Base-by-base conservation (phyloP, 73 alveolate species). In the Paramecium caudatum region DNA sequence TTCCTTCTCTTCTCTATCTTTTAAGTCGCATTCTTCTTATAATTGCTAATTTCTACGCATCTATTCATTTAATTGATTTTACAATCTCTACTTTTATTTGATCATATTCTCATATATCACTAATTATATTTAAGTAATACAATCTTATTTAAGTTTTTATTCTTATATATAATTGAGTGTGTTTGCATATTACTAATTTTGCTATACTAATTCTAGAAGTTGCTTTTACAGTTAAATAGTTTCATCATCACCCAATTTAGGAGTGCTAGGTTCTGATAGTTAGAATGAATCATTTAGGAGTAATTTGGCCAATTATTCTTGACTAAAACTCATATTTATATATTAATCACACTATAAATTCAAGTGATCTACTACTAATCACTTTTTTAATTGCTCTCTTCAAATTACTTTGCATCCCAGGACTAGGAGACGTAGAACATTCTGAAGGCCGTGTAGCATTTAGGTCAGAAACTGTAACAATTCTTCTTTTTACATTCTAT, bases 351-450 rank as follows among this genome's bases (percentile, higher is more conserved):
- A 7, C 9, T 23, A 9, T 27, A 12, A 27, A 55, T 23, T 21
- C 30, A 4, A 23, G 23, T 27, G 30, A 10, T 55, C 80, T 55
- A 55, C 80, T 55, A 6, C 80, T 55, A 55, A 17, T 27, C 10
- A 21, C 80, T 34, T 37, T 34, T 68, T 34, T 68, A 68, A 32
- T 17, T 12, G 47, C 84, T 13, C 47, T 32, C 12, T 32, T 68
- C 4, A 34, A 12, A 25, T 68, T 17, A 3, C 30, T 43, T 49
- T 34, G 17, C 84, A 68, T 68, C 4, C 62, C 68, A 17, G 88
- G 68, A 43, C 68, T 74, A 10, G 84, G 61, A 4, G 45, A 37
- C 16, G 88, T 74, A 43, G 88, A 74, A 25, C 88, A 43, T 17
- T 74, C 69, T 4, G 68, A 74, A 4, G 88, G 69, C 16, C 88